Base-by-base conservation (phyloP, 768 basidiomycete species). In the Boletales sp. region DNA sequence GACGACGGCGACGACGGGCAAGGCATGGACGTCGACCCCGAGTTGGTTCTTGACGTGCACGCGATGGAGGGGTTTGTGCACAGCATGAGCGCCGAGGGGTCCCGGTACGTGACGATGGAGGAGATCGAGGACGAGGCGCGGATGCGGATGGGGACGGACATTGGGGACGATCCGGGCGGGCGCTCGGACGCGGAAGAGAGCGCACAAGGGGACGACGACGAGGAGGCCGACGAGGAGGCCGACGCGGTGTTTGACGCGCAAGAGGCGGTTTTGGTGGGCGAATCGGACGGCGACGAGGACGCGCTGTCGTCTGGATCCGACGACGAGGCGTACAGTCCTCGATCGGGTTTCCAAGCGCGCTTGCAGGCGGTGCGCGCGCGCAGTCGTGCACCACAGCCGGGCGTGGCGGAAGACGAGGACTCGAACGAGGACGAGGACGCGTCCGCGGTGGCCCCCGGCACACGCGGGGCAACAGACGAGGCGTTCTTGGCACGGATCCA, bases 11-110 rank as follows among this genome's bases (percentile, higher is more conserved):
- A 65, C 49, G 63, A 69, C 30, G 56, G 61, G 35, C 44, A 71
- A 46, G 84, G 74, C 18, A 90, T 89, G 87, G 76, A 79, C 2
- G 63, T 89, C 17, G 87, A 90, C 52, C 68, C 72, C 0, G 85
- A 87, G 19, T 44, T 83, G 37, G 74, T 74, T 9, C 36, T 75
- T 10, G 71, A 76, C 56, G 37, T 72, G 39, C 61, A 65, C 3
- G 80, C 79, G 18, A 79, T 87, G 83, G 62, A 66, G 51, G 60
- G 67, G 13, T 87, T 87, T 51, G 70, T 78, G 37, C 59, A 70
- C 44, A 74, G 83, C 6, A 75, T 80, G 72, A 66, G 78, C 50
- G 73, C 55, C 8, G 64, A 73, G 18, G 81, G 79, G 7, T 75
- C 74, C 5, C 56, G 51, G 40, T 74, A 76, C 53, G 66, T 78